These are phyloP conservation scores for Colletotrichum zoysiae DNA, from an alignment of 2,329 filamentous ascomycete genomes.

Conservation along the genomic window DNA sequence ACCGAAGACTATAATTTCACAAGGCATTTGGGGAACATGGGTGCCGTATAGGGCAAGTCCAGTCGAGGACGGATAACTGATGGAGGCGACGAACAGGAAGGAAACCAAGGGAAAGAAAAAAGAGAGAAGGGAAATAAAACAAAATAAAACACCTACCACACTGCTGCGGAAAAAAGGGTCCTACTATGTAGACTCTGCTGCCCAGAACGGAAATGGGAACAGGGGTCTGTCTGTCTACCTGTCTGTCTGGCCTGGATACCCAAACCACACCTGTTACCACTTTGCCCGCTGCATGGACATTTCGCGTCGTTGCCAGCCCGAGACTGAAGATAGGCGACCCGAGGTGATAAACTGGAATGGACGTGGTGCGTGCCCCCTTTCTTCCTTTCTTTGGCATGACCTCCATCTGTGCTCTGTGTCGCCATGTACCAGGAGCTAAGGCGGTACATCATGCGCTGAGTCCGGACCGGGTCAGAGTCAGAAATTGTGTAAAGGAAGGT, in stretches of 20 bases:
- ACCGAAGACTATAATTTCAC: neutral
- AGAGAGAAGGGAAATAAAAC: neutral
- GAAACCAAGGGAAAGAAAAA: neutral
- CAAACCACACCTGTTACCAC: conserved; percentile 19
- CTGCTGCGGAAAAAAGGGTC: neutral
- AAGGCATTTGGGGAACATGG: neutral
- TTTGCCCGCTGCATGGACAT: neutral
- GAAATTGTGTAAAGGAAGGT: conserved; percentile 17
- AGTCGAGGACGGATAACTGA: neutral
- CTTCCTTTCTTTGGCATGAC: neutral
- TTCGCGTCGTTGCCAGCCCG: neutral
- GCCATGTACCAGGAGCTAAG: conserved; percentile 27
- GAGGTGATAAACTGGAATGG: conserved; percentile 17
- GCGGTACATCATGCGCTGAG: conserved; percentile 2
- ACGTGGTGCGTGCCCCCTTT: conserved; percentile 16
- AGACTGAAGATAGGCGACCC: conserved; percentile 8
- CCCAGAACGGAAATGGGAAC: neutral
- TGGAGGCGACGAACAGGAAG: neutral
- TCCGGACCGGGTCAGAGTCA: conserved; percentile 14
- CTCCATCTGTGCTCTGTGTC: conserved; percentile 8
- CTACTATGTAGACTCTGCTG: neutral
- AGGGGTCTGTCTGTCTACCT: conserved; percentile 4
- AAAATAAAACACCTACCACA: too few species aligned
- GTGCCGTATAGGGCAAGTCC: neutral
- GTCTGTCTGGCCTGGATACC: neutral